Conservation (phyloP, 2,329 filamentous ascomycete species). For the Helotiales sp. region DNA sequence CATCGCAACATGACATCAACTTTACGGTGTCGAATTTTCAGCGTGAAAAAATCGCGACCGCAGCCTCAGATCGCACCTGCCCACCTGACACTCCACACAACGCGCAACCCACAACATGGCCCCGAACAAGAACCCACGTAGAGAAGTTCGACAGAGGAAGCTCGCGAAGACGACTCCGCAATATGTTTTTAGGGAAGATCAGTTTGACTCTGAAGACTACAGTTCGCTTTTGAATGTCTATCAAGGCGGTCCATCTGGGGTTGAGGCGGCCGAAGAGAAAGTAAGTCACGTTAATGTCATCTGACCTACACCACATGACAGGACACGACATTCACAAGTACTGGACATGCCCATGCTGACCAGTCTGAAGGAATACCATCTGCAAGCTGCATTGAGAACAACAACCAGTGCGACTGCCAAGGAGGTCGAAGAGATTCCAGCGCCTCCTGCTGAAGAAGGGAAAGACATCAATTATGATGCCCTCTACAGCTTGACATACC, state of each 20-base stretch:
- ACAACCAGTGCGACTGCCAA: conserved; percentile 36
- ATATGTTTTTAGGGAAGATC: conserved; percentile 78
- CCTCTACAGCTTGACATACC: conserved; percentile 79
- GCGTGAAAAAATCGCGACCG: conserved; percentile 36
- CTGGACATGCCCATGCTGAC: too few relatives aligned
- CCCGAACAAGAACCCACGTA: conserved; percentile 38
- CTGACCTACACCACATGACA: conserved; percentile 32
- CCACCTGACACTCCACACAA: conserved; percentile 11
- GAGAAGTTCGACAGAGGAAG: conserved; percentile 62
- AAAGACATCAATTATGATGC: conserved; percentile 80
- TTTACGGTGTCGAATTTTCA: conserved; percentile 36
- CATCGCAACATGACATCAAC: conserved; percentile 38
- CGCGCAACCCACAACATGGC: conserved; percentile 13
- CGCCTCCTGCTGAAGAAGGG: conserved; percentile 67
- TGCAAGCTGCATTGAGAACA: conserved; percentile 42
- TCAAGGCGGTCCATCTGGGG: conserved; percentile 79
- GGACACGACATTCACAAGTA: too few relatives aligned
- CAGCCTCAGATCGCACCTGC: conserved; percentile 31
- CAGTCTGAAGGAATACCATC: conserved; percentile 43
- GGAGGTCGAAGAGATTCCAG: conserved; percentile 55
- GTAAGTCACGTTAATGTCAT: conserved; percentile 46
- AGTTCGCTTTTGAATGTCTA: conserved; percentile 74
- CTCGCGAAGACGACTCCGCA: conserved; percentile 44
- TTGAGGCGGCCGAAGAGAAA: conserved; percentile 96
- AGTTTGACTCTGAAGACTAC: conserved; percentile 86